Base-by-base conservation (phyloP, 257 asterid species). In the Buddleja alternifolia region DNA sequence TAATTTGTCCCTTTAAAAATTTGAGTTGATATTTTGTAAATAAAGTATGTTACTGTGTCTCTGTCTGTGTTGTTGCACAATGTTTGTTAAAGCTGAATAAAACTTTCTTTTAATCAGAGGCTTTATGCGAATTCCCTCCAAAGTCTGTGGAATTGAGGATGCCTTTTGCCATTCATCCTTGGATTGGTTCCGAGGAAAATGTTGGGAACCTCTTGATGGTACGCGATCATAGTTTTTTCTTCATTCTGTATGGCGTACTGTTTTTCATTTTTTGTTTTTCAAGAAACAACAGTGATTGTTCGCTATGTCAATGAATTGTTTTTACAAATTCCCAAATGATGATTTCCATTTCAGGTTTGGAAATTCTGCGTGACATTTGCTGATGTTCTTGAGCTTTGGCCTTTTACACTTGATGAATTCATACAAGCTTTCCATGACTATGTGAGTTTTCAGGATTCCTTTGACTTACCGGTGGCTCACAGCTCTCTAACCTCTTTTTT, bases 331-430 rank as follows among this genome's bases (percentile, higher is more conserved):
- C 42, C 72, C 50, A 66, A 41, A 42, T 40, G 63, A 73, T 67
- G 51, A 17, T 75, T 73, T 58, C 51, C 59, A 16, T 81, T 79
- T 37, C 87, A 94, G 99, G 95, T 87, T 53, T 94, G 99, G 99
- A 94, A 89, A 69, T 94, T 94, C 87, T 91, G 96, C 73, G 63
- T 88, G 66, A 91, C 96, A 40, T 94, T 91, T 82, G 95, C 99
- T 63, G 99, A 94, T 84, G 80, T 91, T 83, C 90, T 94, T 48
- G 92, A 95, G 54, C 93, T 94, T 70, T 94, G 99, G 99, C 99
- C 99, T 68, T 94, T 91, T 77, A 89, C 97, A 24, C 86, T 94
- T 44, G 98, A 94, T 70, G 99, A 94, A 82, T 91, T 94, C 73
- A 57, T 94, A 58, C 98, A 94, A 79, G 95, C 98, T 39, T 81